These are phyloP conservation scores for Purpureocillium lavendulum DNA, from an alignment of 2,329 filamentous ascomycete species.

Conservation along the genomic window DNA sequence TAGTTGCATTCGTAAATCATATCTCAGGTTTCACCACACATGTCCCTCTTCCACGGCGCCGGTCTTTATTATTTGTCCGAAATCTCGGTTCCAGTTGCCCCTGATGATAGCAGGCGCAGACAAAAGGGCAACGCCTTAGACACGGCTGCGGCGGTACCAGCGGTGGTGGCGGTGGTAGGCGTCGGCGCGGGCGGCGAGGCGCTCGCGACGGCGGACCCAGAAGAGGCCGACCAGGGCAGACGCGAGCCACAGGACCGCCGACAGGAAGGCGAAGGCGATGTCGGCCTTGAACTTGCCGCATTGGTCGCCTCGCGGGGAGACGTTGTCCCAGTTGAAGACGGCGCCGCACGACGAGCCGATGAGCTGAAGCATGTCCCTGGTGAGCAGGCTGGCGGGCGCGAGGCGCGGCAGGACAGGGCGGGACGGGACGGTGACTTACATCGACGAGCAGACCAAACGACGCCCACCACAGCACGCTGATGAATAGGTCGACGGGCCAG, in stretches of 20 bases:
- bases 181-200: constrained; percentile 23
- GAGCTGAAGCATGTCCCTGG: constrained; percentile 19
- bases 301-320: constrained; percentile 37
- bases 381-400: too few relatives aligned
- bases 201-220: constrained; percentile 37
- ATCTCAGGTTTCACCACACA: too few relatives aligned
- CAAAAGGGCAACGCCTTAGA: too few relatives aligned
- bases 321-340: constrained; percentile 51
- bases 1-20: too few relatives aligned
- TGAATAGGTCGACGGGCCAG: constrained; percentile 62
- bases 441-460: constrained; percentile 59
- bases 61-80: too few relatives aligned
- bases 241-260: constrained; percentile 61
- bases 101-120: too few relatives aligned
- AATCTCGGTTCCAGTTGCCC: too few relatives aligned
- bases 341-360: constrained; percentile 42
- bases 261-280: constrained; percentile 65
- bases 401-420: not conserved
- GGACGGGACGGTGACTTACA: constrained; percentile 28
- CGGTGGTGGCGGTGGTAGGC: constrained; percentile 24
- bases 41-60: too few relatives aligned
- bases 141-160: constrained; percentile 34
- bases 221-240: constrained; percentile 50
- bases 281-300: constrained; percentile 65
- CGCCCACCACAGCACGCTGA: constrained; percentile 63